Percentiles rank a stretch among this genome's conserved stretches.
Conservation (phyloP, 73 alveolate genomes). For the Paramecium pentaurelia region DNA sequence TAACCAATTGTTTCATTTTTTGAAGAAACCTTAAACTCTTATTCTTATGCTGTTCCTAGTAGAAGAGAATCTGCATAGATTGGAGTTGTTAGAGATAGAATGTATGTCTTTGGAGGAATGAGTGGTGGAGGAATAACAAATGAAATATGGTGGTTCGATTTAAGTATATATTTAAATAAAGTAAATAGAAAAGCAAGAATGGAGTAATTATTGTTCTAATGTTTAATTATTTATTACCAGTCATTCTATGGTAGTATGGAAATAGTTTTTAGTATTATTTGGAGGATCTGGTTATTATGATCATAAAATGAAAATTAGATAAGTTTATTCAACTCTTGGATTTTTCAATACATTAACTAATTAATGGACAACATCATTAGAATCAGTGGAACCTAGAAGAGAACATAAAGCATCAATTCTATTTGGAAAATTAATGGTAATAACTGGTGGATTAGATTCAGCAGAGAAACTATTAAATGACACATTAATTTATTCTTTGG, state of each 20-base stretch:
- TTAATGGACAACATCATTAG: background rate
- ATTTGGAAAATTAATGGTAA: background rate
- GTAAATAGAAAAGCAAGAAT: background rate
- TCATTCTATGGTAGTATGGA: slow-evolving; percentile 14
- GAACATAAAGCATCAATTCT: background rate
- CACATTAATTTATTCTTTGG: background rate
- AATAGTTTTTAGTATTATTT: background rate
- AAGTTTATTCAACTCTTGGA: slow-evolving; percentile 15
- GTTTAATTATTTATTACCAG: background rate
- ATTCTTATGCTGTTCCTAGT: slow-evolving; percentile 31
- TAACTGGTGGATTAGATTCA: slow-evolving; percentile 36
- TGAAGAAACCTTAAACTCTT: slow-evolving; percentile 2
- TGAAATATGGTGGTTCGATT: slow-evolving; percentile 30
- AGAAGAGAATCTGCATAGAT: slow-evolving; percentile 40
- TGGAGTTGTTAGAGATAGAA: background rate
- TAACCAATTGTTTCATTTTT: background rate
- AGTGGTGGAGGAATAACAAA: slow-evolving; percentile 4
- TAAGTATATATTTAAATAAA: background rate
- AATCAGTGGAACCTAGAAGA: slow-evolving; percentile 32
- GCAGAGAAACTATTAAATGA: slow-evolving; percentile 30
- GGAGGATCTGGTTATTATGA: slow-evolving; percentile 41
- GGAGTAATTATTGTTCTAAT: background rate
- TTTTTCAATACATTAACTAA: background rate
- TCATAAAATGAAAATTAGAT: slow-evolving; percentile 33
- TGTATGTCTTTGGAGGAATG: slow-evolving; percentile 39